Base-by-base conservation (phyloP, 176 grass and related monocot species). In the Aegilops sharonensis region DNA sequence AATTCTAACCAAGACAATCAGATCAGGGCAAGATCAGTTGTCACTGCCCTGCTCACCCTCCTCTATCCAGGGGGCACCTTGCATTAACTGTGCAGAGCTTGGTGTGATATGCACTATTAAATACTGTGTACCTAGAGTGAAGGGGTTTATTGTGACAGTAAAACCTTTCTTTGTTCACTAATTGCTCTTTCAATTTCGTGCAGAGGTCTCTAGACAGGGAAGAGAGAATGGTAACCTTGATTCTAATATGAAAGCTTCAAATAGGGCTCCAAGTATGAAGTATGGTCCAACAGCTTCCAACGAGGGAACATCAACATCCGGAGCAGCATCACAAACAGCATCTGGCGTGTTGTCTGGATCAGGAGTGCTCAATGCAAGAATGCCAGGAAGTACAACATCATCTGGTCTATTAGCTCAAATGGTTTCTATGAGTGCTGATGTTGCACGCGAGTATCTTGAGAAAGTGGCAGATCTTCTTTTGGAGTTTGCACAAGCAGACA, bases 331-430 rank as follows among this genome's bases (percentile, higher is more conserved):
- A 34, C 97, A 99, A 84, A 93, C 97, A 80, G 89, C 87, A 88
- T 99, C 97, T 82, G 97, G 97, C 85, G 94, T 99, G 69, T 90
- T 99, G 82, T 99, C 97, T 78, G 97, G 97, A 88, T 99, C 97
- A 60, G 97, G 97, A 50, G 97, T 99, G 78, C 88, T 99, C 54
- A 99, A 96, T 94, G 94, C 94, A 89, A 91, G 97, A 92, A 92
- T 94, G 29, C 94, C 97, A 43, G 97, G 97, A 77, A 99, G 97
- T 87, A 94, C 94, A 64, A 93, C 97, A 81, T 99, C 97, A 23
- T 99, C 97, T 75, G 97, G 97, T 35, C 86, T 95, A 62, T 86
- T 99, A 48, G 88, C 90, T 81, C 97, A 99, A 85, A 94, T 99
- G 97, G 91, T 96, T 17, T 94, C 90, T 84, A 89, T 95, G 90